Conservation (phyloP, 352 stramenopile genomes). For the Phytophthora ohioensis region DNA sequence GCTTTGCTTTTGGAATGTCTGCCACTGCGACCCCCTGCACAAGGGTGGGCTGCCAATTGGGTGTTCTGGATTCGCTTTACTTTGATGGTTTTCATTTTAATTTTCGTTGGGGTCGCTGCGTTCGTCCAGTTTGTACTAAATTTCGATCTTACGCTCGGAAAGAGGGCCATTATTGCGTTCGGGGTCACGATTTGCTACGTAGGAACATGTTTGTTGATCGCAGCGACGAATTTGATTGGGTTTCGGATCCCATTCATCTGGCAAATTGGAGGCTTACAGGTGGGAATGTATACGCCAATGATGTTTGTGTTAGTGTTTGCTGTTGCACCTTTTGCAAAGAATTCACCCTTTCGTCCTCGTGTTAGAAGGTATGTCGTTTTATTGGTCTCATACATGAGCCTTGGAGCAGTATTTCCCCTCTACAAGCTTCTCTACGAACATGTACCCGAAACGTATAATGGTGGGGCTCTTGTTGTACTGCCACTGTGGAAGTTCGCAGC, state of each 20-base stretch:
- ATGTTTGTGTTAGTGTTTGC: constrained; percentile 14
- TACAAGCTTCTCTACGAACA: constrained; percentile 24
- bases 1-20: constrained; percentile 32
- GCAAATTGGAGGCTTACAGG: constrained; percentile 10
- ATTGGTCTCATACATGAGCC: constrained; percentile 1
- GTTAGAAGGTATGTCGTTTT: not conserved
- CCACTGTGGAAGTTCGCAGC: constrained; percentile 25
- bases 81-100: constrained; percentile 19
- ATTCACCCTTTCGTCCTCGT: not conserved
- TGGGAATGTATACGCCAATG: constrained; percentile 7
- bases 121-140: constrained; percentile 16
- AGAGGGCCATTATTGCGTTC: constrained; percentile 7
- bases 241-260: constrained; percentile 25
- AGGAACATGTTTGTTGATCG: not conserved
- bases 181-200: constrained; percentile 1
- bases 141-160: constrained; percentile 1
- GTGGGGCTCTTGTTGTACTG: constrained; percentile 2
- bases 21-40: constrained; percentile 14
- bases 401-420: constrained; percentile 19
- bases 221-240: not conserved
- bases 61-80: constrained; percentile 26
- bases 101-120: not conserved
- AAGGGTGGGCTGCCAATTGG: constrained; percentile 32
- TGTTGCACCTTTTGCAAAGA: constrained; percentile 3
- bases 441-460: constrained; percentile 5